phyloP scores from a whole-genome alignment of 2,329 filamentous ascomycete species.

The Rasamsonia emersonii region DNA sequence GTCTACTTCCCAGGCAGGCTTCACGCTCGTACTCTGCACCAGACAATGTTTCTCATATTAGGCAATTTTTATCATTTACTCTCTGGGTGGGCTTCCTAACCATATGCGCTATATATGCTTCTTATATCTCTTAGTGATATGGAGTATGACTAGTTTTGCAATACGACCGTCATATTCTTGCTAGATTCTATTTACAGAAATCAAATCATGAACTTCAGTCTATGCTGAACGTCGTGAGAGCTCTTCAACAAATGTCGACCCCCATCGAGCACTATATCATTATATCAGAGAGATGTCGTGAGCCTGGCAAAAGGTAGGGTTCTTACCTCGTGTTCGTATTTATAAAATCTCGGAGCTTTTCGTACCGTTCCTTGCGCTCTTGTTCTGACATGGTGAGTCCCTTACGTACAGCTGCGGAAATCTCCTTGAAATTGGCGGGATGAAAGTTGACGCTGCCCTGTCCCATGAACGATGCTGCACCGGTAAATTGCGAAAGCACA shows the following conservation, averaged over 20 bases:
- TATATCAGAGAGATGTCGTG: too few species aligned
- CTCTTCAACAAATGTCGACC: not conserved
- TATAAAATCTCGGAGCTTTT: slow-evolving; percentile 79
- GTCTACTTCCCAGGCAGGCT: too few species aligned
- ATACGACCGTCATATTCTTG: too few species aligned
- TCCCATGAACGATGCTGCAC: slow-evolving; percentile 75
- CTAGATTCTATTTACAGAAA: too few species aligned
- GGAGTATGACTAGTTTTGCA: too few species aligned
- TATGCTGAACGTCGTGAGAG: not conserved
- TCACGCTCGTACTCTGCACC: too few species aligned
- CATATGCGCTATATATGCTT: too few species aligned
- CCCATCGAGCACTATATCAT: not conserved
- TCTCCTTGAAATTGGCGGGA: slow-evolving; percentile 88
- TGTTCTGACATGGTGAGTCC: slow-evolving; percentile 81
- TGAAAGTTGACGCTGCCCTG: slow-evolving; percentile 87
- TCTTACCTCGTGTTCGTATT: slow-evolving; percentile 75
- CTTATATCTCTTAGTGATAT: too few species aligned
- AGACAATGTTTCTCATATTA: too few species aligned
- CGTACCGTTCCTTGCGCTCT: slow-evolving; percentile 69
- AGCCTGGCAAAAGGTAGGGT: not conserved
- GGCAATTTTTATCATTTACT: too few species aligned
- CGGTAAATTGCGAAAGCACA: slow-evolving; percentile 89
- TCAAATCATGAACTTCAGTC: too few species aligned
- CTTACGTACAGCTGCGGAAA: slow-evolving; percentile 77
- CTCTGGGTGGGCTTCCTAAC: too few species aligned